Conservation (phyloP, 805 yeast genomes). For the Scheffersomyces ergatensis region DNA sequence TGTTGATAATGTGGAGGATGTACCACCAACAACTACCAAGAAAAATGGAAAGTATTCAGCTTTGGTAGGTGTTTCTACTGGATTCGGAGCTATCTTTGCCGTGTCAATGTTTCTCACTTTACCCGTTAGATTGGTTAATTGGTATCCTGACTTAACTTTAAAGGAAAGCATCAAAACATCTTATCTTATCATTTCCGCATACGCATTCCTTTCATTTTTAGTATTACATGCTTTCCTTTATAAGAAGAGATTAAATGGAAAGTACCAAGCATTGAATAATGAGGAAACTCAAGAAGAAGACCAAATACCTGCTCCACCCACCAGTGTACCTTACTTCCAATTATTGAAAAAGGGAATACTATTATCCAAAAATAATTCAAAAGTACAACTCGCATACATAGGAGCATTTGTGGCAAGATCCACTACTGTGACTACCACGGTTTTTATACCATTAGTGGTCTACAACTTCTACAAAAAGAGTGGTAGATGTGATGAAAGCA, state of each 20-base stretch:
- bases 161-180: constrained; percentile 44
- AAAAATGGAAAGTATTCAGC: constrained; percentile 55
- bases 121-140: constrained; percentile 48
- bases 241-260: constrained; percentile 13
- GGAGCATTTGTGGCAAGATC: constrained; percentile 66
- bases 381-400: constrained; percentile 53
- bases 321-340: constrained; percentile 30
- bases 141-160: constrained; percentile 34
- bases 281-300: not conserved
- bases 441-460: constrained; percentile 63
- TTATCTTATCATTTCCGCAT: constrained; percentile 46
- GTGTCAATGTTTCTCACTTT: constrained; percentile 55
- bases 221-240: constrained; percentile 44
- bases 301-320: constrained; percentile 15
- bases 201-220: constrained; percentile 37
- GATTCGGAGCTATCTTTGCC: constrained; percentile 66
- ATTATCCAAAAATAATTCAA: constrained; percentile 44
- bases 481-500: constrained; percentile 45
- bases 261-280: not conserved
- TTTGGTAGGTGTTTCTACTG: constrained; percentile 59
- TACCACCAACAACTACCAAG: constrained; percentile 2
- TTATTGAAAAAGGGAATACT: constrained; percentile 47
- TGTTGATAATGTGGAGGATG: not conserved
- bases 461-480: constrained; percentile 51
- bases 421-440: constrained; percentile 54